A percentile compares a stretch with the other conserved stretches of the same genome.
These are phyloP conservation scores for Epipyxis sp. DNA, from an alignment of 108 stramenopile species.

Conservation along the genomic window DNA sequence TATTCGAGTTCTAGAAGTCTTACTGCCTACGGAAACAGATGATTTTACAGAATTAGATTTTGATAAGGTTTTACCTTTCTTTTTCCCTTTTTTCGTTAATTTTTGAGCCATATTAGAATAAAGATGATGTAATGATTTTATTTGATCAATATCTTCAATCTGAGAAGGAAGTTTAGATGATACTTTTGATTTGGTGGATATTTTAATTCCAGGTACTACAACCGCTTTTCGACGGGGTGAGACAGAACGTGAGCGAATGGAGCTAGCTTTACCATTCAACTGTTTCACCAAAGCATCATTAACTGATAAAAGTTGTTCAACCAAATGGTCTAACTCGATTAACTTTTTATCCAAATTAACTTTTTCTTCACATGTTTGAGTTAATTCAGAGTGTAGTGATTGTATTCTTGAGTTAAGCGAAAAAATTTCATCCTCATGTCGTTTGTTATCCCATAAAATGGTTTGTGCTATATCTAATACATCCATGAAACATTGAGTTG, in stretches of 20 bases:
- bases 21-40: neutral
- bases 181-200: neutral
- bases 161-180: neutral
- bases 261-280: neutral
- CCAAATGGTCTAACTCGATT: constrained; percentile 10
- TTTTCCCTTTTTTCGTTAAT: neutral
- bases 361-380: neutral
- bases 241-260: neutral
- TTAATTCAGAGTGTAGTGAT: neutral
- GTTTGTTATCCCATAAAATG: constrained; percentile 20
- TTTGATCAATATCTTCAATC: neutral
- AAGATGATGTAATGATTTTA: neutral
- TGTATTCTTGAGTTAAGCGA: neutral
- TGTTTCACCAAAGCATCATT: constrained; percentile 27
- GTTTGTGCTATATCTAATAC: constrained; percentile 4
- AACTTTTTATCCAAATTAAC: neutral
- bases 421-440: constrained; percentile 17
- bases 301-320: constrained; percentile 4
- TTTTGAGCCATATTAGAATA: neutral
- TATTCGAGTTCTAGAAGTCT: neutral
- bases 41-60: too few species aligned
- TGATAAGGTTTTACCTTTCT: too few species aligned
- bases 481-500: neutral
- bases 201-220: neutral
- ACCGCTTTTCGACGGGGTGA: neutral